phyloP scores from a whole-genome alignment of 1,284 basidiomycete genomes.

The Veloboletus limbatus region DNA sequence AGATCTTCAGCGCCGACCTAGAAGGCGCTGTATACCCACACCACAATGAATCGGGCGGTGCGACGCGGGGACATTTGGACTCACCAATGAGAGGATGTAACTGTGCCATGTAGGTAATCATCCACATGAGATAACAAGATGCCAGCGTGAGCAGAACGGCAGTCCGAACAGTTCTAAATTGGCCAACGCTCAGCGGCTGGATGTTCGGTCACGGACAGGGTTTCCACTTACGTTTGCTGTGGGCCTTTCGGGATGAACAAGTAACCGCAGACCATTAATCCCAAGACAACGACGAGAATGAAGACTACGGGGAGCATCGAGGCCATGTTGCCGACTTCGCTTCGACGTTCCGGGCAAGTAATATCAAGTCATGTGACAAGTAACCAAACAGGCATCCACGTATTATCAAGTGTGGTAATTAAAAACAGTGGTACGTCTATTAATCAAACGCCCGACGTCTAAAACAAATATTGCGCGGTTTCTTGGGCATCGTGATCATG shows the following conservation, averaged over 20 bases:
- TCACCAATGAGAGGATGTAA: conserved; percentile 84
- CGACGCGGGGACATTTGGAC: conserved; percentile 20
- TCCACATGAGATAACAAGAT: conserved; percentile 93
- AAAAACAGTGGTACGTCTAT: conserved; percentile 3
- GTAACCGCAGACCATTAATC: conserved; percentile 64
- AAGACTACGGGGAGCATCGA: conserved; percentile 56
- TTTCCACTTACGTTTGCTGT: conserved; percentile 75
- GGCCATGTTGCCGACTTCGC: conserved; percentile 39
- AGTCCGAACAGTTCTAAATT: conserved; percentile 74
- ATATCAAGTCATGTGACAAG: conserved; percentile 13
- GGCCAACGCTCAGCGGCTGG: not conserved
- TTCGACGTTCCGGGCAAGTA: not conserved
- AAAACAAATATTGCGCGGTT: conserved; percentile 48
- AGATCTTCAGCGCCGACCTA: conserved; percentile 17
- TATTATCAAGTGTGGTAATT: conserved; percentile 12
- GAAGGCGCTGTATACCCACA: conserved; percentile 16
- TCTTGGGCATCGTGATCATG: conserved; percentile 69
- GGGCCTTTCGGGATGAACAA: conserved; percentile 79
- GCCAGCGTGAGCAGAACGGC: conserved; percentile 71
- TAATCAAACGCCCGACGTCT: conserved; percentile 41
- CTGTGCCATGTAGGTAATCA: conserved; percentile 89
- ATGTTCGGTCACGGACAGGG: too few species aligned
- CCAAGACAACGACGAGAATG: conserved; percentile 54
- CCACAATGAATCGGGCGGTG: conserved; percentile 7
- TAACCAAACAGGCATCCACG: not conserved